Base-by-base conservation (phyloP, 225 moss, liverwort and hornwort genomes). In the Pseudoscleropodium purum region DNA sequence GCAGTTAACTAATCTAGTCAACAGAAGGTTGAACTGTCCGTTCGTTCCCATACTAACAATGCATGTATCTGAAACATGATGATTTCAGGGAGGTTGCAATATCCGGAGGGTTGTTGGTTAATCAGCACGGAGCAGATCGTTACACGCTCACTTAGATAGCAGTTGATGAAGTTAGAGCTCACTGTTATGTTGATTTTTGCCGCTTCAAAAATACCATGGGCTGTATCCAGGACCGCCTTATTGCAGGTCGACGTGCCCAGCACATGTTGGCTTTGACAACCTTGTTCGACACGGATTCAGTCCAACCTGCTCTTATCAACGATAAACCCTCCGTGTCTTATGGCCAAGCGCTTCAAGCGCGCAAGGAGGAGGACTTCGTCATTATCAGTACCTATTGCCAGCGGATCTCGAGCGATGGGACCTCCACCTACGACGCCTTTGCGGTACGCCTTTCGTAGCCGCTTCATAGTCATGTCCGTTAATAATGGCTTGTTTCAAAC, bases 341-440 rank as follows among this genome's bases (percentile, higher is more conserved):
- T 90, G 94, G 94, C 51, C 86, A 92, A 79, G 93, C 92, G 31
- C 63, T 88, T 37, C 89, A 92, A 59, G 73, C 92, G n/a, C 93
- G 88, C 69, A 93, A 94, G 84, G 79, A 91, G 68, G 94, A 94
- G 72, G 94, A 94, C 73, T 93, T 93, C 54, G 80, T 88, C 10
- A 78, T 94, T 18, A 81, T 86, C 80, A 93, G 93, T 72, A 88
- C 88, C 67, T 83, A 66, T 67, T 96, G 95, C 74, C 90, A 91
- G 56, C 90, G 96, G 43, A 88, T 92, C 61, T 91, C 93, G 5
- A 93, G 90, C 19, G 96, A 94, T 61, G 95, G 89, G 16, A 83
- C 93, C 59, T 91, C 95, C 27, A 93, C 93, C 33, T 95, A 92
- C 68, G 90, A 93, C 59, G 97, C 96, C 34, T 97, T 97, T 67